Base-by-base conservation (phyloP, 257 asterid species). In the Capsicum chinense region DNA sequence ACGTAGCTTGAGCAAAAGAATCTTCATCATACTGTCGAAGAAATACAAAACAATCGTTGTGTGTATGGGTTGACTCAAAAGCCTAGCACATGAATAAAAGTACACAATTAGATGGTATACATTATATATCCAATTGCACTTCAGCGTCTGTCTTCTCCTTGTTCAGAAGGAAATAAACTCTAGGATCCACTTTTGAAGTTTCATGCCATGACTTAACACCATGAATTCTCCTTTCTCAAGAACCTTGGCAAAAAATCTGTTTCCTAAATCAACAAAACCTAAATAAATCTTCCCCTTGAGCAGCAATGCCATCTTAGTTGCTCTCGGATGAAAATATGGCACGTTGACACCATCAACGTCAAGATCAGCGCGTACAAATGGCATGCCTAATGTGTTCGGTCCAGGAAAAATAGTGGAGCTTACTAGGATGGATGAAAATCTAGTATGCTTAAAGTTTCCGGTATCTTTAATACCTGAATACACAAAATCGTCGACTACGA, bases 261-360 rank as follows among this genome's bases (percentile, higher is more conserved):
- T 92, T 56, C 71, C 76, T 19, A 97, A 88, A 73, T 95, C 97
- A 16, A 95, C 92, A 74, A 93, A 95, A 6, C 98, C 98, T 0
- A 95, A 90, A 76, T 94, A 93, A 11, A 94, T 76, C 88, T 71
- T 90, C 7, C 97, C 98, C 48, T 94, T 93, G 60, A 93, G 60
- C 87, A 94, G 95, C 50, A 90, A 92, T 7, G 92, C 94, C 14
- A 90, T 86, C 86, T 93, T 97, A 0, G 97, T 93, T 13, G 97
- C 97, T 64, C 97, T 83, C 0, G 97, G 97, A 83, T 94, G 97
- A 80, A 89, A 94, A 83, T 93, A 97, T 1, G 97, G 98, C 70
- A 83, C 92, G 63, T 93, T 94, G 14, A 92, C 62, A 11, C 97
- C 95, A 1, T 91, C 97, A 44, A 79, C 66, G 6, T 86, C 93